Evolutionary conservation across 306 rosid species (phyloP).

Genomic region (Cucumis hystrix): DNA sequence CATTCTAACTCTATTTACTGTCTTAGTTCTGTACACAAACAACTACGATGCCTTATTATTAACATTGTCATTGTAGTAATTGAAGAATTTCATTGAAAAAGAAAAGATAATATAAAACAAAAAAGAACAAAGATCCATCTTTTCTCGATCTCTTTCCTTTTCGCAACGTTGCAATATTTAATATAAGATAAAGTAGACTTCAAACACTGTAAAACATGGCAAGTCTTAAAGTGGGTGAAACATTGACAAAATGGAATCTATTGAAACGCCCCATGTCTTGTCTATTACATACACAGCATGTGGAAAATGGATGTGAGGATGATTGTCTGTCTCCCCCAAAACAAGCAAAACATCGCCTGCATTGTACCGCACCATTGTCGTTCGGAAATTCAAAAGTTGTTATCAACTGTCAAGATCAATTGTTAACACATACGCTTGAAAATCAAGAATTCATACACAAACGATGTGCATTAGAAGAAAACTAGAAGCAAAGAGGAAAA

Average conservation of each 20-base stretch:
- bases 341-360: not conserved
- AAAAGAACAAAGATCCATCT: not conserved
- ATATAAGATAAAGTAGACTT: not conserved
- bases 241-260: not conserved
- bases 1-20: slow-evolving; percentile 36
- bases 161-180: not conserved
- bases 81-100: not conserved
- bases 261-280: not conserved
- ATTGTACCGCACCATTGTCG: not conserved
- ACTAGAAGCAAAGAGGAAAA: too few relatives aligned
- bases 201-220: not conserved
- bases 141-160: not conserved
- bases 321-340: not conserved
- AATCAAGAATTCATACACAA: not conserved
- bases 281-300: not conserved
- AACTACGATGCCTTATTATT: slow-evolving; percentile 26
- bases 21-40: slow-evolving; percentile 35
- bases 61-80: slow-evolving; percentile 17
- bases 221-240: not conserved
- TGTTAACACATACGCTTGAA: not conserved
- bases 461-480: too few relatives aligned
- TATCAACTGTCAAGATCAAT: not conserved
- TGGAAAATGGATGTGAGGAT: not conserved
- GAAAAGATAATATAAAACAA: not conserved
- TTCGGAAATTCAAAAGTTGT: not conserved